Evolutionary conservation across 2,329 filamentous ascomycete species (phyloP), one percentile per base, ranked within the genome.

Genomic region (Ophiognomonia clavigignenti-juglandacearum): DNA sequence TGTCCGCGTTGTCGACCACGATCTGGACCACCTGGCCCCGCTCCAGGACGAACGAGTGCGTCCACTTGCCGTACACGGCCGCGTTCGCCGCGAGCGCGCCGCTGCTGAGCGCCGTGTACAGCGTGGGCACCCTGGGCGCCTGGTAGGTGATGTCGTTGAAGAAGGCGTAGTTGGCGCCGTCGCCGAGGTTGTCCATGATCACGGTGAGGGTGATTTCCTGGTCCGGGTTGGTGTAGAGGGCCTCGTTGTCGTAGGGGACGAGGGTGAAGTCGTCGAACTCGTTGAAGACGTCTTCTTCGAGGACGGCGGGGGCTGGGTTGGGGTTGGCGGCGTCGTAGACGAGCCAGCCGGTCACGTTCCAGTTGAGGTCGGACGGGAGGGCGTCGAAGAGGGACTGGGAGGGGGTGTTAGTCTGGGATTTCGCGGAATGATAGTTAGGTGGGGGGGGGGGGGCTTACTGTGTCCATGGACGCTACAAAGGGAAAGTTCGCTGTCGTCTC

Each of bases 61-160:
- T 82, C 61, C 78, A 79, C 16, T 72, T 69, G 24, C 86, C 85
- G 59, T 90, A 90, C 4, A 89, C 67, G 2, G 61, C 54, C 0
- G 81, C 70, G 51, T 88, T 72, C 2, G 70, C 72, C 13, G 80
- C 77, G 16, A 74, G 67, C 42, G 86, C 67, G 14, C 79, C 80
- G 1, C 80, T 66, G 0, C 79, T 81, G 4, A 95, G 71, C 1
- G 77, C 87, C 0, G 85, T 88, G 71, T 90, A 95, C 0, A 95
- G 72, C 0, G 85, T 82, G 0, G 89, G 90, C 0, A 95, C 88
- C 61, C 88, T 87, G 40, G 86, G 88, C 0, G 67, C 47, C 4
- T 78, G 76, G 62, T 91, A 95, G 24, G 86, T 88, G 53, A 88
- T 79, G 63, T 87, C 83, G 70, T 92, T 91, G 68, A 87, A 80